These are phyloP conservation scores for Acanthamoeba rhysodes DNA, from an alignment of 208 protist genomes.

Conservation along the genomic window DNA sequence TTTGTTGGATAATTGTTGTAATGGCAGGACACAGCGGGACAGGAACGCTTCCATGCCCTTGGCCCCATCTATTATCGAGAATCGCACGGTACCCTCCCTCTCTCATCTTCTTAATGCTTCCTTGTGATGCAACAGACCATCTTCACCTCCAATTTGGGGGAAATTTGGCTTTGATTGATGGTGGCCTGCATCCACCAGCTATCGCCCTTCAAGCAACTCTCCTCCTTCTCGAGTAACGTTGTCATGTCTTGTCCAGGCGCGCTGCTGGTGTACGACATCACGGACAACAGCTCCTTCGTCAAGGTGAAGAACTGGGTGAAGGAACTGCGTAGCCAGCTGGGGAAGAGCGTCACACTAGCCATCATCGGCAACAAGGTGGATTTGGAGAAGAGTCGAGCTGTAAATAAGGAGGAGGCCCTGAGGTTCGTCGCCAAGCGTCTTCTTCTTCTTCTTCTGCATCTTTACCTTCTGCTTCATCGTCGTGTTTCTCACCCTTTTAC, in stretches of 20 bases:
- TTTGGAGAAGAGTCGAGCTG: constrained; percentile 90
- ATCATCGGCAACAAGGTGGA: constrained; percentile 97
- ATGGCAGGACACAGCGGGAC: constrained; percentile 92
- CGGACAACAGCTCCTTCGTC: constrained; percentile 94
- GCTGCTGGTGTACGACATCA: constrained; percentile 97
- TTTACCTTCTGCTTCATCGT: not conserved
- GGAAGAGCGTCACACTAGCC: constrained; percentile 93
- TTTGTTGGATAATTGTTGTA: not conserved
- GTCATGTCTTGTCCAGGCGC: constrained; percentile 82
- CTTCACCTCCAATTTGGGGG: not conserved
- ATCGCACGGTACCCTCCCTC: constrained; percentile 87
- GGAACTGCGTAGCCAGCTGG: constrained; percentile 94
- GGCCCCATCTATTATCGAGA: constrained; percentile 95
- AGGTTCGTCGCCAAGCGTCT: constrained; percentile 75
- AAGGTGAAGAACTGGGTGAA: constrained; percentile 97
- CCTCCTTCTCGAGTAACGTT: not conserved
- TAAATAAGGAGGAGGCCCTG: constrained; percentile 89
- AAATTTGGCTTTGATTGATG: constrained; percentile 41
- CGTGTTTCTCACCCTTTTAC: not conserved
- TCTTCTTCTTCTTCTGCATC: not conserved
- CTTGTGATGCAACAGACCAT: not conserved
- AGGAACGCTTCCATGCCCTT: constrained; percentile 94
- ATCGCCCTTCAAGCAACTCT: not conserved
- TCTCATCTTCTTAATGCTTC: not conserved
- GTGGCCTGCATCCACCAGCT: no score